Conservation (phyloP, 2,329 filamentous ascomycete species). For the Penicillium sp. region DNA sequence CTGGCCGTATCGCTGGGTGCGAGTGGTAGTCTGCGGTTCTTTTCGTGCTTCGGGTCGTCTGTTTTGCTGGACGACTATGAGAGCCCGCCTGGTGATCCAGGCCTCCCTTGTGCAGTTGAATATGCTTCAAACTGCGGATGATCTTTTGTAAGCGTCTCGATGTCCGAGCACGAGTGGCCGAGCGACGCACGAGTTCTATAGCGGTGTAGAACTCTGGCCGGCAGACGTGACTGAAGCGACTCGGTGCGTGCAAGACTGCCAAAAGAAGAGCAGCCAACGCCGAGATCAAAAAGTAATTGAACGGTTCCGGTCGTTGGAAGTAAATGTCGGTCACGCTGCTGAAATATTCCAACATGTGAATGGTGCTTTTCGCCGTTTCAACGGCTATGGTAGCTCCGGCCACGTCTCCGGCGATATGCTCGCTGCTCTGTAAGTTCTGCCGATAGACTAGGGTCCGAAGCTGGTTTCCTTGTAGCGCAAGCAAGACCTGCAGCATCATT, state of each 20-base stretch:
- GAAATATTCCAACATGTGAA: slow-evolving; percentile 42
- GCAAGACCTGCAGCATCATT: slow-evolving; percentile 46
- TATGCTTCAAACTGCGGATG: slow-evolving; percentile 58
- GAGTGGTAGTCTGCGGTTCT: background rate
- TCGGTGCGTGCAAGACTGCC: slow-evolving; percentile 50
- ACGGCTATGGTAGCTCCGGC: slow-evolving; percentile 44
- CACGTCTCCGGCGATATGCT: slow-evolving; percentile 40
- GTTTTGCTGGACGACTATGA: background rate
- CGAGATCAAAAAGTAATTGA: slow-evolving; percentile 47
- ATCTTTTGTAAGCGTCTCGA: slow-evolving; percentile 61
- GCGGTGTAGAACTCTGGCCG: slow-evolving; percentile 54
- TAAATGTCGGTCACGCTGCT: slow-evolving; percentile 42
- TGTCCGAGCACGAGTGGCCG: slow-evolving; percentile 58
- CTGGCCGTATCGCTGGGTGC: background rate
- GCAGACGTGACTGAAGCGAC: slow-evolving; percentile 42
- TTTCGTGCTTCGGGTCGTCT: background rate
- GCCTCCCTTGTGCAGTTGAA: slow-evolving; percentile 52
- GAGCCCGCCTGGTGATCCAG: background rate
- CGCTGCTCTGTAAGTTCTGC: slow-evolving; percentile 43
- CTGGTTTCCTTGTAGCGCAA: slow-evolving; percentile 51
- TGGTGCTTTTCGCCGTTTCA: slow-evolving; percentile 41
- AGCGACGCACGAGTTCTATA: slow-evolving; percentile 60
- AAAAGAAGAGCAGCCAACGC: slow-evolving; percentile 45
- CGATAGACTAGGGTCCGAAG: slow-evolving; percentile 50
- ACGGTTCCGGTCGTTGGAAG: slow-evolving; percentile 42